Evolutionary conservation across 164 flowering plant genomes (phyloP).

Genomic region (Brasenia schreberi): DNA sequence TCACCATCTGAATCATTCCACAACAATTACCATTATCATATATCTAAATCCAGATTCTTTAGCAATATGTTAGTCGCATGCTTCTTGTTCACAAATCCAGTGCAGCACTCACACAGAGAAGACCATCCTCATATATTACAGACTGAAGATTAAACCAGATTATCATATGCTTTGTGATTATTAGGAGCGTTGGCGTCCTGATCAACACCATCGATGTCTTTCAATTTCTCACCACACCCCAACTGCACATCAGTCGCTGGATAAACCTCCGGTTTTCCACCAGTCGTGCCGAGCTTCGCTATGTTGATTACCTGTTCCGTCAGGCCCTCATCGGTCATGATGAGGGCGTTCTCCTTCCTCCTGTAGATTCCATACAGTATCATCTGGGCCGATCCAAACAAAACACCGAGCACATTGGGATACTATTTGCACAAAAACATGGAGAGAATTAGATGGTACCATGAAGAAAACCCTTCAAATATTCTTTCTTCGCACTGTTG

Average conservation of each 20-base stretch:
- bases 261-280: background rate
- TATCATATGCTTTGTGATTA: too few relatives aligned
- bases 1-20: background rate
- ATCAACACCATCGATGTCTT: too few relatives aligned
- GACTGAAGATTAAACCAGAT: too few relatives aligned
- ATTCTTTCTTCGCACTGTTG: too few relatives aligned
- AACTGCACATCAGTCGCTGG: background rate
- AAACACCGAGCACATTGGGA: slow-evolving; percentile 53
- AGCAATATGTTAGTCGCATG: too few relatives aligned
- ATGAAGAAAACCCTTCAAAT: too few relatives aligned
- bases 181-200: too few relatives aligned
- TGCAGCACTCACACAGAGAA: too few relatives aligned
- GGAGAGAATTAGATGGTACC: too few relatives aligned
- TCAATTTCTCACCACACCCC: background rate
- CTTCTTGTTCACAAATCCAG: too few relatives aligned
- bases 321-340: background rate
- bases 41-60: too few relatives aligned
- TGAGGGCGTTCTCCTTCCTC: slow-evolving; percentile 8
- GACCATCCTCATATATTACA: too few relatives aligned
- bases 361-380: slow-evolving; percentile 36
- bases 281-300: background rate
- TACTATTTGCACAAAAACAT: slow-evolving; percentile 16
- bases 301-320: background rate
- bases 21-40: background rate
- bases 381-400: slow-evolving; percentile 54